These are phyloP conservation scores for Leccinum ochraceum DNA, from an alignment of 768 basidiomycete genomes.

Conservation along the genomic window DNA sequence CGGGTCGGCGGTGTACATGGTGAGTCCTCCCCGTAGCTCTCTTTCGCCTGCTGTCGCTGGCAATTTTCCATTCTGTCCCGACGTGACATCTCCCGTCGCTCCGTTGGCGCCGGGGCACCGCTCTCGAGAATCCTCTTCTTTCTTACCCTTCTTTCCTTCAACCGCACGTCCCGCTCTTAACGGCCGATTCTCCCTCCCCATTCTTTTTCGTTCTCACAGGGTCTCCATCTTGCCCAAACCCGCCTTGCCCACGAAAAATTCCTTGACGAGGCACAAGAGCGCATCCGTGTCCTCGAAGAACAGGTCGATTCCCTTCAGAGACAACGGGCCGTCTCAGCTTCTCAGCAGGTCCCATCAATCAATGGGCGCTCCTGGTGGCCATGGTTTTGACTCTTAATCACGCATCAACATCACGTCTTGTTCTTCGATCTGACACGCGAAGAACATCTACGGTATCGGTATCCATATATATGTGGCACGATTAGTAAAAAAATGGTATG, in stretches of 20 bases:
- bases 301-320: slow-evolving; percentile 49
- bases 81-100: not conserved
- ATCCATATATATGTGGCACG: slow-evolving; percentile 12
- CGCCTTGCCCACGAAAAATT: slow-evolving; percentile 71
- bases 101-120: slow-evolving; percentile 15
- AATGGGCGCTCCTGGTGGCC: slow-evolving; percentile 27
- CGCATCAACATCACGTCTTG: not conserved
- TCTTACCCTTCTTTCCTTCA: slow-evolving; percentile 5
- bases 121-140: slow-evolving; percentile 5
- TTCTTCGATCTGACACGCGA: not conserved
- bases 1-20: slow-evolving; percentile 77
- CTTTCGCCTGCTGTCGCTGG: slow-evolving; percentile 3
- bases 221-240: slow-evolving; percentile 62
- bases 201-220: slow-evolving; percentile 41
- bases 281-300: slow-evolving; percentile 56
- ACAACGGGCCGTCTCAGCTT: slow-evolving; percentile 7
- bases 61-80: not conserved
- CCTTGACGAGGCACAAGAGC: slow-evolving; percentile 58
- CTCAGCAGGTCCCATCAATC: not conserved
- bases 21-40: slow-evolving; percentile 31
- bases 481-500: slow-evolving; percentile 7
- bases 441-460: slow-evolving; percentile 21
- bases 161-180: slow-evolving; percentile 7
- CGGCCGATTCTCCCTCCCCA: slow-evolving; percentile 12
- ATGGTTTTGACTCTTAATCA: slow-evolving; percentile 7